These are phyloP conservation scores for Closterium sp. DNA, from an alignment of 139 green algal species.

Conservation along the genomic window DNA sequence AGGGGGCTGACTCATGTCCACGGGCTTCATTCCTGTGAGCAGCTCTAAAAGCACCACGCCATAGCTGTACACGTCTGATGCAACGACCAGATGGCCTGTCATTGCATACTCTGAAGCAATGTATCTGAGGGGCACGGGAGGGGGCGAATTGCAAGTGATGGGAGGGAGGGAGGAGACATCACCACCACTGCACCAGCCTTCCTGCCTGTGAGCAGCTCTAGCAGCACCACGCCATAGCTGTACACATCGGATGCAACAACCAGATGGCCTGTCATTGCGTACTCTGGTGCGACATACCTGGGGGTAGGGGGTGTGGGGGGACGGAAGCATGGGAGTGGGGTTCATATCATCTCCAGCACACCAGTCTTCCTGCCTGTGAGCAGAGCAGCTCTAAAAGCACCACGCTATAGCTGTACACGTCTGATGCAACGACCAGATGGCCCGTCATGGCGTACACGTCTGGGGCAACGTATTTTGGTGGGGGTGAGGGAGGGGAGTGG, in stretches of 20 bases:
- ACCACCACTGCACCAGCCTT: no score
- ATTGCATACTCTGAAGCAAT: no score
- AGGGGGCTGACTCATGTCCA: constrained; percentile 14
- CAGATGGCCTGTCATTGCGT: constrained; percentile 47
- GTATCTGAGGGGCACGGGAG: no score
- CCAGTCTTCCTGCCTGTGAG: constrained; percentile 46
- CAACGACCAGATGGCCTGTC: constrained; percentile 24
- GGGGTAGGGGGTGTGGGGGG: no score
- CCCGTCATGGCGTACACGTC: constrained; percentile 12
- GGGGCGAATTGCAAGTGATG: no score
- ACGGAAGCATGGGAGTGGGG: no score
- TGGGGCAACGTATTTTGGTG: no score
- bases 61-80: constrained; percentile 6
- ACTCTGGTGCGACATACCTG: constrained; percentile 45
- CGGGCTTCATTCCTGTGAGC: constrained; percentile 30
- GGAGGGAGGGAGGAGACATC: no score
- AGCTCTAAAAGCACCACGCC: no score
- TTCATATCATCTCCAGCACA: no score
- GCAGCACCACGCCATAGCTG: constrained; percentile 39
- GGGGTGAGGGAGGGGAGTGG: no score
- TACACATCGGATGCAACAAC: constrained; percentile 31
- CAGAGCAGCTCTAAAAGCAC: constrained; percentile 60
- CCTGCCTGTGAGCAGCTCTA: constrained; percentile 32
- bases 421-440: constrained; percentile 54
- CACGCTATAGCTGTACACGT: constrained; percentile 65